Evolutionary conservation across 1,284 basidiomycete species (phyloP).

Genomic region (Fomitopsis betulina): DNA sequence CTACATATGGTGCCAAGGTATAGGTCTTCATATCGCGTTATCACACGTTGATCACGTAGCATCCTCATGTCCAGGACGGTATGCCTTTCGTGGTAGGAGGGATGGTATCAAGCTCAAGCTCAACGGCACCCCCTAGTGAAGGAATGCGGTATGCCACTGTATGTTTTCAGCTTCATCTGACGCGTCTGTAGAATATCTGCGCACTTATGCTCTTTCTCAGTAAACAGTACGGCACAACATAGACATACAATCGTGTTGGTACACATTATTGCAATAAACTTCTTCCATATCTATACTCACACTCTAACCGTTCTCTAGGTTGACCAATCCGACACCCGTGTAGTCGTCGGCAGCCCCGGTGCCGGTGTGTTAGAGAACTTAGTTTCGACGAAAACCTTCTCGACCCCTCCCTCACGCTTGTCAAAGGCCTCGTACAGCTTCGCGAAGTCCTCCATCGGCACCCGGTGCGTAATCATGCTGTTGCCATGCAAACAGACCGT

Average conservation of each 20-base stretch:
- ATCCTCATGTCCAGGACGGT: too few species aligned
- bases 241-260: neutral
- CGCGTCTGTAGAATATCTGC: neutral
- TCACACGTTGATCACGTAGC: too few species aligned
- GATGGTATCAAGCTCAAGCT: too few species aligned
- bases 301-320: neutral
- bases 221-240: neutral
- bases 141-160: neutral
- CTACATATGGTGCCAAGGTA: too few species aligned
- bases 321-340: conserved; percentile 51
- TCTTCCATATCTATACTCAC: neutral
- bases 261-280: neutral
- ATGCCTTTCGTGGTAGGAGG: too few species aligned
- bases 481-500: neutral
- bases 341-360: conserved; percentile 43
- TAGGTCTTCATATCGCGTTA: too few species aligned
- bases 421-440: conserved; percentile 59
- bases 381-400: conserved; percentile 64
- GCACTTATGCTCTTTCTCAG: neutral
- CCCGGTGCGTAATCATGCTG: conserved; percentile 61
- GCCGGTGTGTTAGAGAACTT: conserved; percentile 44
- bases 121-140: too few species aligned
- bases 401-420: conserved; percentile 50
- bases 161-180: neutral
- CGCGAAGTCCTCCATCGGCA: conserved; percentile 58